Percentiles rank a stretch among this genome's conserved stretches.
Conservation (phyloP, 2,329 filamentous ascomycete genomes). For the Xylariaceae sp. region DNA sequence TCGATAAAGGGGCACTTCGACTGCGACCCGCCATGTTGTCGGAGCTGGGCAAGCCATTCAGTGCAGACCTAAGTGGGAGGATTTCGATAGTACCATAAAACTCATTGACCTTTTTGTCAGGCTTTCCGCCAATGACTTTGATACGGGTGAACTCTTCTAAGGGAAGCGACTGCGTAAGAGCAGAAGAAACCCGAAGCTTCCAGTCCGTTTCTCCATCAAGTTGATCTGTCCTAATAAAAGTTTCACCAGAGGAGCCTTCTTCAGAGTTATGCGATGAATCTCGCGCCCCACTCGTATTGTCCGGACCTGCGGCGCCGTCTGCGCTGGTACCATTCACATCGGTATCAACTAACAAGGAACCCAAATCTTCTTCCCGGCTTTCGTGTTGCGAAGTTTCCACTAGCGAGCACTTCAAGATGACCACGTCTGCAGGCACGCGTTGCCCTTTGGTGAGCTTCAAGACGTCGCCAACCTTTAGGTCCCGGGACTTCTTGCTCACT, state of each 20-base stretch:
- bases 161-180: slow-evolving; percentile 73
- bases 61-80: slow-evolving; percentile 49
- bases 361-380: slow-evolving; percentile 32
- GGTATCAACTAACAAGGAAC: slow-evolving; percentile 39
- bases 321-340: slow-evolving; percentile 23
- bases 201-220: slow-evolving; percentile 97
- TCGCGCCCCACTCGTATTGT: slow-evolving; percentile 32
- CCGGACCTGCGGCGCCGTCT: slow-evolving; percentile 32
- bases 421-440: slow-evolving; percentile 86
- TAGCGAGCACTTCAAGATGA: slow-evolving; percentile 78
- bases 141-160: slow-evolving; percentile 65
- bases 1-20: slow-evolving; percentile 69
- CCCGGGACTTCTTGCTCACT: slow-evolving; percentile 73
- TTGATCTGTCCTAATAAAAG: slow-evolving; percentile 96
- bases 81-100: slow-evolving; percentile 88
- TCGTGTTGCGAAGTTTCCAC: slow-evolving; percentile 42
- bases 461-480: slow-evolving; percentile 93
- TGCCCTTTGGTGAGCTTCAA: slow-evolving; percentile 88
- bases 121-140: slow-evolving; percentile 76
- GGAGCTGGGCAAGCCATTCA: slow-evolving; percentile 37
- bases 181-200: slow-evolving; percentile 87
- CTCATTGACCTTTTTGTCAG: slow-evolving; percentile 89
- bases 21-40: slow-evolving; percentile 33
- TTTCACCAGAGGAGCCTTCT: slow-evolving; percentile 64
- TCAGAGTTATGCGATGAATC: slow-evolving; percentile 31